These are phyloP conservation scores for Fusarium protoensiforme DNA, from an alignment of 2,329 filamentous ascomycete species.

Conservation along the genomic window DNA sequence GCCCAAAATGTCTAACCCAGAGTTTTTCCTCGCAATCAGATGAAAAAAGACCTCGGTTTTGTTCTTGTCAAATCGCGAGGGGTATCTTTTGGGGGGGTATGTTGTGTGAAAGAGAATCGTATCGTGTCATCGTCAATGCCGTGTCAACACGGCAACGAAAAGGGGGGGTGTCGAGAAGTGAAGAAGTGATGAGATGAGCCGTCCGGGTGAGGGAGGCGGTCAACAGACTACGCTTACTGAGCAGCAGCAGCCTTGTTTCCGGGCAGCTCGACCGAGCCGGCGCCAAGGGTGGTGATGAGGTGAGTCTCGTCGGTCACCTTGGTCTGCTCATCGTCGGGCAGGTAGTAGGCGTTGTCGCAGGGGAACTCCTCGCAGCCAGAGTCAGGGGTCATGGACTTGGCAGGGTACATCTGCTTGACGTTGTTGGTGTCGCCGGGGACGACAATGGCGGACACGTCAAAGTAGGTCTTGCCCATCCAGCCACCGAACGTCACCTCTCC, in stretches of 20 bases:
- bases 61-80: constrained; percentile 34
- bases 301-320: constrained; percentile 60
- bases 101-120: constrained; percentile 38
- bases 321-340: constrained; percentile 66
- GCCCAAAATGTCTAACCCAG: constrained; percentile 42
- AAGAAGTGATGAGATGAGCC: constrained; percentile 21
- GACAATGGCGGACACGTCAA: constrained; percentile 69
- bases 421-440: constrained; percentile 60
- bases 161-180: constrained; percentile 16
- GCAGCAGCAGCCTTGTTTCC: constrained; percentile 29
- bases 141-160: constrained; percentile 41
- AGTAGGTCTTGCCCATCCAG: constrained; percentile 62
- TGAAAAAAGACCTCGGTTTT: constrained; percentile 34
- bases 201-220: constrained; percentile 18
- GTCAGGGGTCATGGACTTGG: constrained; percentile 47
- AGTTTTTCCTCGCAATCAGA: constrained; percentile 8
- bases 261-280: constrained; percentile 27
- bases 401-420: constrained; percentile 66
- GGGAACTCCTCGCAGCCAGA: constrained; percentile 65
- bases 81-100: constrained; percentile 45
- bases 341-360: constrained; percentile 66
- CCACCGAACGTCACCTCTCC: constrained; percentile 63
- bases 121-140: constrained; percentile 42
- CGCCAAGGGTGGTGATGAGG: constrained; percentile 63
- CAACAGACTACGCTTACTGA: constrained; percentile 18